Conservation (phyloP, 495 filamentous ascomycete genomes). For the Bacidia rubella region DNA sequence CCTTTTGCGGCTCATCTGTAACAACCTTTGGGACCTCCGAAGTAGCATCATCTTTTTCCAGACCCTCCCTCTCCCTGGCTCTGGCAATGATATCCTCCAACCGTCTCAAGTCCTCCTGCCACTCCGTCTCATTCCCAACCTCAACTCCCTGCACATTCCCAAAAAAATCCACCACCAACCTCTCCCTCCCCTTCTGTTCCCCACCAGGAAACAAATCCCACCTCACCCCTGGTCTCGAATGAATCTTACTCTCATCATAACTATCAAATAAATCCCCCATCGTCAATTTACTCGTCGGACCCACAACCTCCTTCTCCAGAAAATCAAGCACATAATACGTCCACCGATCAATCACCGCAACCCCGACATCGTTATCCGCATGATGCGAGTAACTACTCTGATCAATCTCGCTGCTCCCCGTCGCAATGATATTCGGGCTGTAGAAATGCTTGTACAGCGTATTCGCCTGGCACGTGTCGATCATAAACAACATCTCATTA, state of each 20-base stretch:
- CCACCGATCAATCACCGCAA: conserved; percentile 95
- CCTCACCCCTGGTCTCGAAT: conserved; percentile 77
- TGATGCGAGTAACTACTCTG: conserved; percentile 94
- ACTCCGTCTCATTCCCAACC: conserved; percentile 37
- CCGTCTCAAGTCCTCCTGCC: conserved; percentile 54
- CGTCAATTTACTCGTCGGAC: conserved; percentile 68
- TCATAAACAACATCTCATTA: conserved; percentile 98
- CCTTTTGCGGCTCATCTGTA: background rate
- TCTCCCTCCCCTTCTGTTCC: conserved; percentile 50
- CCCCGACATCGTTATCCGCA: conserved; percentile 93
- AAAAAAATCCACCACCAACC: conserved; percentile 89
- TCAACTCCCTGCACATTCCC: conserved; percentile 71
- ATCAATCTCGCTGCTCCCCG: conserved; percentile 83
- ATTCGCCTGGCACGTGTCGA: conserved; percentile 98
- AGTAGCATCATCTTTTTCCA: background rate
- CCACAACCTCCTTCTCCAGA: conserved; percentile 77
- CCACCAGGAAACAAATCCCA: conserved; percentile 86
- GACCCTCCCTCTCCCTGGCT: conserved; percentile 6
- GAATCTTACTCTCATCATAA: conserved; percentile 89
- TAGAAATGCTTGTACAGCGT: conserved; percentile 98
- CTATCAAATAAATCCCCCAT: conserved; percentile 90
- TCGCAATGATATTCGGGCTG: conserved; percentile 92
- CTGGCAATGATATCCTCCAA: conserved; percentile 15
- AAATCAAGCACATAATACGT: conserved; percentile 99
- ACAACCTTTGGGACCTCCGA: background rate